phyloP scores from a whole-genome alignment of 805 yeast genomes.

The Candida sithepensis region DNA sequence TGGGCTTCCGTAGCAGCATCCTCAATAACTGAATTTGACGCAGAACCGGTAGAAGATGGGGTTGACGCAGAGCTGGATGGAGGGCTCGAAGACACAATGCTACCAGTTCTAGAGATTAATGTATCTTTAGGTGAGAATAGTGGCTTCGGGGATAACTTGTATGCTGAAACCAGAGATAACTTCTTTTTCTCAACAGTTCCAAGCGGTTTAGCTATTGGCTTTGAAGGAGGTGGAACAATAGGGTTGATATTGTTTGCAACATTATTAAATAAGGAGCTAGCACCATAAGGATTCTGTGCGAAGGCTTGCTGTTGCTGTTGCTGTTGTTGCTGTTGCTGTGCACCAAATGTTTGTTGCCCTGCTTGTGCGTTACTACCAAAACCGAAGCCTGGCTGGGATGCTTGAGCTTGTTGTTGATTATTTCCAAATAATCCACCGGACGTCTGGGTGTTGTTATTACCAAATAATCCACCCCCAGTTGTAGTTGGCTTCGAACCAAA shows the following conservation, averaged over 20 bases:
- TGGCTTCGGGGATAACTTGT: constrained; percentile 63
- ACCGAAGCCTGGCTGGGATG: background rate
- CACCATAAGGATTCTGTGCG: constrained; percentile 67
- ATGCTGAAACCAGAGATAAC: constrained; percentile 56
- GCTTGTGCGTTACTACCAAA: constrained; percentile 1
- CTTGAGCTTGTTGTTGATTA: constrained; percentile 14
- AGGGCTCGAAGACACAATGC: constrained; percentile 17
- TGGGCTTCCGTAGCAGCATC: constrained; percentile 11
- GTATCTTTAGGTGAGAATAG: constrained; percentile 36
- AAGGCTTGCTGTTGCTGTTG: constrained; percentile 6
- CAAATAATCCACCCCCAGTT: constrained; percentile 33
- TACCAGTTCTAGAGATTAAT: constrained; percentile 19
- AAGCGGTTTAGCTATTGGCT: constrained; percentile 50
- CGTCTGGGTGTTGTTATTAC: constrained; percentile 22
- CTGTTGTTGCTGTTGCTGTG: background rate
- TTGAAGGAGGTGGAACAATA: constrained; percentile 41
- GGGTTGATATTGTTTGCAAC: constrained; percentile 34
- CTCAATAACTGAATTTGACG: constrained; percentile 22
- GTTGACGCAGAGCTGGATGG: constrained; percentile 21
- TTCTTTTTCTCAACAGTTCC: constrained; percentile 49
- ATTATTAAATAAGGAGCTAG: constrained; percentile 59
- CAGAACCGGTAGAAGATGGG: constrained; percentile 19
- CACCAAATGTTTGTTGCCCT: background rate
- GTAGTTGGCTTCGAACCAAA: constrained; percentile 33
- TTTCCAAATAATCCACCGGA: constrained; percentile 45